Base-by-base conservation (phyloP, 1,139 yeast genomes). In the Yamadazyma taylorii region DNA sequence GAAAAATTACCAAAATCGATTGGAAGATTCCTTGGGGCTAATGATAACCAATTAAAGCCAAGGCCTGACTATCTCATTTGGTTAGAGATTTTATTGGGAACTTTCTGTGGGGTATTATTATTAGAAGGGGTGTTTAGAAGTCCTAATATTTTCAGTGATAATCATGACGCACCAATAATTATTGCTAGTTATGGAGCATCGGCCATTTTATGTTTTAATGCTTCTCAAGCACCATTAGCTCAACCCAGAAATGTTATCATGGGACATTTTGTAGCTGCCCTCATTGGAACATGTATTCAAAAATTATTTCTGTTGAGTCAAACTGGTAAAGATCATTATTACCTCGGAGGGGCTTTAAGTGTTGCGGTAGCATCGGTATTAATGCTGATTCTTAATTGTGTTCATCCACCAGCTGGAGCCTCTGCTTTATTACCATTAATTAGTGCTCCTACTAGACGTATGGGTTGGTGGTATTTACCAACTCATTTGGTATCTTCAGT, bases 371-470 rank as follows among this genome's bases (percentile, higher is more conserved):
- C 83, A 1, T 75, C 83, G 8, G 79, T 76, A 8, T 57, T 63
- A 11, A 81, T 81, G 86, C 60, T 76, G n/a, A 48, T 80, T 0
- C 56, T 70, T 6, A 79, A 79, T 47, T 74, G 81, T 40, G 75
- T 80, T 1, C 89, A 82, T 56, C 89, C 89, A 0, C 89, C 89
- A 0, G 83, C 85, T 1, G 89, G 89, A 2, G 88, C 89, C 1
- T 73, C 84, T 10, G 87, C 89, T 0, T 54, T 82, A 19, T 57
- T 82, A 7, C 86, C 88, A 0, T 61, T 75, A 7, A 52, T 76
- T 0, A 83, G 79, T 41, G 72, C 56, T 0, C 50, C 55, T 5
- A 63, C 79, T 5, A 55, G 78, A 5, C 45, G 37, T 2, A 68
- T 82, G 72, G 75, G 88, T 35, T 82, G 89, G 89, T 79, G 83